A percentile compares a stretch with the other conserved stretches of the same genome.
phyloP scores from a whole-genome alignment of 1,284 basidiomycete genomes.

The Sporisorium exsertum region DNA sequence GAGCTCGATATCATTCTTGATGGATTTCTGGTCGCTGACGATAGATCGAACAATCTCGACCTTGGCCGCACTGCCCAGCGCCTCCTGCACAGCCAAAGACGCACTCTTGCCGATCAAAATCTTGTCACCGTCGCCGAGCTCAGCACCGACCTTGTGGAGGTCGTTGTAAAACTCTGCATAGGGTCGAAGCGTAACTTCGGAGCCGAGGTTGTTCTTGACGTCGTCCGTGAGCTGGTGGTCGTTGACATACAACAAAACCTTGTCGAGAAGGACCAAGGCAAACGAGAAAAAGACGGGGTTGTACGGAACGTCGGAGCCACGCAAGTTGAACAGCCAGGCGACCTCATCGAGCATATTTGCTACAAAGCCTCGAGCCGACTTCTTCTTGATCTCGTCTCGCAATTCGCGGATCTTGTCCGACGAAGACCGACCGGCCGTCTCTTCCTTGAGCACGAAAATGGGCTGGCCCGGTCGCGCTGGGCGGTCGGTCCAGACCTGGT shows the following conservation, averaged over 20 bases:
- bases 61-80: conserved; percentile 61
- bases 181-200: conserved; percentile 77
- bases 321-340: conserved; percentile 87
- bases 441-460: conserved; percentile 79
- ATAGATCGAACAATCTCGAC: conserved; percentile 70
- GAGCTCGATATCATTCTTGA: conserved; percentile 88
- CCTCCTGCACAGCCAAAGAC: conserved; percentile 64
- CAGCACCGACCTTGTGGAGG: conserved; percentile 44
- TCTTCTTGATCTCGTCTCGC: conserved; percentile 58
- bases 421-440: conserved; percentile 74
- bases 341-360: conserved; percentile 68
- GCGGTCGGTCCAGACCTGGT: conserved; percentile 81
- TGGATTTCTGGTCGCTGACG: conserved; percentile 84
- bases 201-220: conserved; percentile 74
- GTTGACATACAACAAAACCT: conserved; percentile 80
- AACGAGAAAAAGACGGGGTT: conserved; percentile 95
- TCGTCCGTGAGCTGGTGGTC: conserved; percentile 75
- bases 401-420: conserved; percentile 60
- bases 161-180: conserved; percentile 73
- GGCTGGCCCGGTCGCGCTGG: conserved; percentile 79
- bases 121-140: conserved; percentile 45
- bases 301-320: conserved; percentile 90
- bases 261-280: conserved; percentile 79
- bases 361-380: conserved; percentile 58
- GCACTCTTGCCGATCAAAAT: conserved; percentile 65